Base-by-base conservation (phyloP, 129 eudicot species). In the sunflower (Helianthus annuus) region DNA sequence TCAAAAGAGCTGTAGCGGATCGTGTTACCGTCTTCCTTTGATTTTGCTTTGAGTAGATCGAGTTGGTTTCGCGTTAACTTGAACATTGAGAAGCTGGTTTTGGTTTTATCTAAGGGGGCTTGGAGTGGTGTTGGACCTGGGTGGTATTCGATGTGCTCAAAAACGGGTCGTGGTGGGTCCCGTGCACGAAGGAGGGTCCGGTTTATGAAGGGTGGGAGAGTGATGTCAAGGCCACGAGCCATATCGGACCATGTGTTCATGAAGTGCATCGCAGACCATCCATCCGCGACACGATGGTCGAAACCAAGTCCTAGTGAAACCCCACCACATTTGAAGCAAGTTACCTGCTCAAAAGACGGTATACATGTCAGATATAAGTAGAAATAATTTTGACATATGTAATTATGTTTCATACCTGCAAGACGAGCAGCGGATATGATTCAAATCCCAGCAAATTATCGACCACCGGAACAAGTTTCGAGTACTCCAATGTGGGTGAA, bases 121-220 rank as follows among this genome's bases (percentile, higher is more conserved):
- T 70, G 42, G 0, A 27, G 42, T 17, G 10, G 40, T 0, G 54
- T 49, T 56, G 56, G 66, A 55, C 49, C 54, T 5, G 75, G 42
- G 1, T 70, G 55, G 44, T 55, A 56, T 56, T 70, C 66, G 19
- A 56, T 17, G 3, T 70, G 65, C 66, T 71, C 57, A 22, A 56
- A 71, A 27, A 24, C 32, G 0, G 67, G 76, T 2, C 29, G 67
- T 58, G 58, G 76, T 71, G 76, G 58, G 57, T 71, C 76, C 45
- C 2, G 48, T 14, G 68, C 76, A 44, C 54, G 44, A 6, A 71
- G 67, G 6, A 71, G 27, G 16, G 76, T 71, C 9, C 68, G 16
- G 67, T 71, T 68, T 22, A 71, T 71, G 76, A 71, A 71, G 29
- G 76, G 57, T 14, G 76, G 68, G 55, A 71, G 54, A 24, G 57